Percentiles rank a stretch among this genome's conserved stretches.
These are phyloP conservation scores for Epichloe hybrida DNA, from an alignment of 2,329 filamentous ascomycete species.

Conservation along the genomic window DNA sequence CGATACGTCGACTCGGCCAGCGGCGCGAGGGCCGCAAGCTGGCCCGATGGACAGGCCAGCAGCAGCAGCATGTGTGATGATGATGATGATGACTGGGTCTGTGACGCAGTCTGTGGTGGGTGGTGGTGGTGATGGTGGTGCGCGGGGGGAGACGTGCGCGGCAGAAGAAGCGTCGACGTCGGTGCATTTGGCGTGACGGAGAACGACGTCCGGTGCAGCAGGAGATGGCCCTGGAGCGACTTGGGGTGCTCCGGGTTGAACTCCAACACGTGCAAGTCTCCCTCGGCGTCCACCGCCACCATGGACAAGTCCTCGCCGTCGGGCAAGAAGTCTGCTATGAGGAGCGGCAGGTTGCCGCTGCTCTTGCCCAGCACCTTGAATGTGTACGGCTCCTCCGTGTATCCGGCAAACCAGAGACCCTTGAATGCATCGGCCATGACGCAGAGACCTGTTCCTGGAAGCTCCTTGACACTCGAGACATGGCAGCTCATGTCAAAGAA, in stretches of 20 bases:
- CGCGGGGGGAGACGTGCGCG: conserved; percentile 39
- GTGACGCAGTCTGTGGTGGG: neutral
- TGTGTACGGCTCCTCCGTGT: conserved; percentile 91
- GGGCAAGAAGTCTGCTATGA: conserved; percentile 78
- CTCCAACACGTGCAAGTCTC: conserved; percentile 77
- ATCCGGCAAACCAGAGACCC: conserved; percentile 91
- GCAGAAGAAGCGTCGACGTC: conserved; percentile 62
- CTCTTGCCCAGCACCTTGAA: conserved; percentile 90
- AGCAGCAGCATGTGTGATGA: conserved; percentile 46
- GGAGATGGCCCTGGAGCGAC: conserved; percentile 74
- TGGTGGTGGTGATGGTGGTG: conserved; percentile 12
- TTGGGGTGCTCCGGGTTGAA: conserved; percentile 95
- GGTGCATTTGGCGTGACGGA: conserved; percentile 68
- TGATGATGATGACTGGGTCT: conserved; percentile 12
- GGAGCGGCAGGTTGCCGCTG: conserved; percentile 60
- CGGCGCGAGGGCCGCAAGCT: conserved; percentile 62
- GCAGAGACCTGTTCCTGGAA: conserved; percentile 72
- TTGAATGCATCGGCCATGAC: conserved; percentile 84
- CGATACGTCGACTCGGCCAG: conserved; percentile 72
- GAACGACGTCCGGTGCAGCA: conserved; percentile 81
- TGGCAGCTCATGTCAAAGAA: conserved; percentile 98
- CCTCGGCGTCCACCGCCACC: conserved; percentile 69
- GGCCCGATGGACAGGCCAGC: conserved; percentile 61
- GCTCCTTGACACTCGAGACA: conserved; percentile 70
- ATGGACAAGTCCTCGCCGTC: conserved; percentile 73